These are phyloP conservation scores for Scalesia atractyloides DNA, from an alignment of 129 eudicot genomes.

Conservation along the genomic window DNA sequence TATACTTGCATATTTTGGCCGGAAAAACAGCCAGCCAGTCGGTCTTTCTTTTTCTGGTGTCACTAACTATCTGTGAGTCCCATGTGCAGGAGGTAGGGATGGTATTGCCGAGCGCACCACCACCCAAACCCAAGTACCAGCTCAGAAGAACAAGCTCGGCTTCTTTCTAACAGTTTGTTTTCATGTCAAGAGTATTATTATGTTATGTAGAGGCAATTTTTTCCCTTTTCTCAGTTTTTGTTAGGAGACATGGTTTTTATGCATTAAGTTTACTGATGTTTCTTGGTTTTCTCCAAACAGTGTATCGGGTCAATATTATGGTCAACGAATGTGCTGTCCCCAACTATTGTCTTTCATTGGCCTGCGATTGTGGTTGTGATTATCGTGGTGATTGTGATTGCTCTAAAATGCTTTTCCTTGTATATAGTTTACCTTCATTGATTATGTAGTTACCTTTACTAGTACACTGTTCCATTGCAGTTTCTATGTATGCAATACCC, in stretches of 20 bases:
- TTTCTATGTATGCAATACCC: too few relatives aligned
- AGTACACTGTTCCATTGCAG: too few relatives aligned
- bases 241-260: conserved; percentile 7
- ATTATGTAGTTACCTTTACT: too few relatives aligned
- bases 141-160: conserved; percentile 80
- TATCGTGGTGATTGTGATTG: not conserved
- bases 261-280: conserved; percentile 32
- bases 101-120: conserved; percentile 54
- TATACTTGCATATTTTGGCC: not conserved
- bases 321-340: conserved; percentile 4
- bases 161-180: conserved; percentile 38
- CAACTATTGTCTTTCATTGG: conserved; percentile 1
- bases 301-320: conserved; percentile 19
- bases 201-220: conserved; percentile 35
- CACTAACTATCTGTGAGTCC: conserved; percentile 17
- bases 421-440: too few relatives aligned
- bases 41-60: not conserved
- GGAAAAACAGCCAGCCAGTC: too few relatives aligned
- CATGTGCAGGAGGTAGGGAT: conserved; percentile 43
- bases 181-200: conserved; percentile 4
- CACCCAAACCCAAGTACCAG: conserved; percentile 67
- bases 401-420: too few relatives aligned
- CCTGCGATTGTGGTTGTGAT: not conserved
- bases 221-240: not conserved
- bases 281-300: conserved; percentile 24